Conservation (phyloP, 179 eudicot species). For the Beta lomatogona region DNA sequence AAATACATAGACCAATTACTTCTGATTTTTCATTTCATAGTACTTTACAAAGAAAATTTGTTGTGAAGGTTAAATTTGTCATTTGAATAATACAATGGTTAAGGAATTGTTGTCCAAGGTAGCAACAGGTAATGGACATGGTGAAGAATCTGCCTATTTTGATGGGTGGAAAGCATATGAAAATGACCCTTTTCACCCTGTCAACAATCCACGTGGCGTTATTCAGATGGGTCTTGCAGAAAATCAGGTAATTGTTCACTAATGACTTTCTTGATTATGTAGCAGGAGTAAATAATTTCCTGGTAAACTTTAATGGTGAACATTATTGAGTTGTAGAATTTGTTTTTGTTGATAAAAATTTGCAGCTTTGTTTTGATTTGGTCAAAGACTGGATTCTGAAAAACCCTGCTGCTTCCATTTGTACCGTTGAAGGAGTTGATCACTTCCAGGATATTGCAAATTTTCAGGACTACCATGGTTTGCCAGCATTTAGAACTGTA, state of each 20-base stretch:
- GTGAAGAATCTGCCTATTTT: slow-evolving; percentile 74
- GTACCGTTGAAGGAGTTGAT: slow-evolving; percentile 56
- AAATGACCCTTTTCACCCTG: no score
- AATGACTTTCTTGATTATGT: not conserved
- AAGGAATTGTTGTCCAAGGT: slow-evolving; percentile 55
- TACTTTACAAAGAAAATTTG: not conserved
- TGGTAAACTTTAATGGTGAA: slow-evolving; percentile 3
- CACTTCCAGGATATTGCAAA: slow-evolving; percentile 59
- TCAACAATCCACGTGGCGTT: slow-evolving; percentile 68
- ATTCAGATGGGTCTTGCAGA: slow-evolving; percentile 96
- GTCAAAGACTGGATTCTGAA: slow-evolving; percentile 60
- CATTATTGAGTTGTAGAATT: no score
- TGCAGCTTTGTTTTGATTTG: slow-evolving; percentile 72
- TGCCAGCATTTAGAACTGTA: slow-evolving; percentile 68
- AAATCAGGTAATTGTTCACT: slow-evolving; percentile 75
- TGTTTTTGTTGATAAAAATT: not conserved
- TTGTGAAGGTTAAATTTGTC: slow-evolving; percentile 2
- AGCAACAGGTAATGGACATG: slow-evolving; percentile 71
- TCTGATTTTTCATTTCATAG: not conserved
- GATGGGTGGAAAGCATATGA: no score
- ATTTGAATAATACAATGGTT: slow-evolving; percentile 17
- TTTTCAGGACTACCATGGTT: slow-evolving; percentile 79
- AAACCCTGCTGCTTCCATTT: slow-evolving; percentile 64
- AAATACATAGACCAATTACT: slow-evolving; percentile 7
- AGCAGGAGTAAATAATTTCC: not conserved